Base-by-base conservation (phyloP, 2,329 filamentous ascomycete genomes). In the Fusarium decemcellulare region DNA sequence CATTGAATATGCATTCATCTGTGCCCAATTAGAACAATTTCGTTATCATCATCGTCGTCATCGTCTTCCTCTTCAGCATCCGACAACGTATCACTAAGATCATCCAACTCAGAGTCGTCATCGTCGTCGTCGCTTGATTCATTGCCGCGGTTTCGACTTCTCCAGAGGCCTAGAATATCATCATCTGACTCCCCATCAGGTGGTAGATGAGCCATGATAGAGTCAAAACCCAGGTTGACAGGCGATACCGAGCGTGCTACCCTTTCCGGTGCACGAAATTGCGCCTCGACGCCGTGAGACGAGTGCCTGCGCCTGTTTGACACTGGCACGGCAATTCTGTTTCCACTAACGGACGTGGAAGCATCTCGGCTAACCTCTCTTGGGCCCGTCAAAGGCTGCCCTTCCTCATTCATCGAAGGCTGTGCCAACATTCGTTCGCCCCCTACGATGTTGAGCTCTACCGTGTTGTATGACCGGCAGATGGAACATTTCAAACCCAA, bases 401-500 rank as follows among this genome's bases (percentile, higher is more conserved):
- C 55, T 65, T 70, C 67, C 39, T 78, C 75, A 8, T 71, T 70
- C 16, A 68, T 53, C 14, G 75, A 63, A 15, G 72, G 71, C 44
- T 76, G 76, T 7, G 74, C 72, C 74, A 69, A 18, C 68, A 59
- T 42, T 6, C 67, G 73, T 39, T 76, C 76, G 12, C 80, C 76
- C 37, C 88, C 87, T 32, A 90, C 81, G 40, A 92, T 88, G 60
- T 88, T 87, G 29, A 92, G 79, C 73, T 92, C 88, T 15, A 87
- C 88, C 0, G 91, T 93, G 74, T 93, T 93, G 74, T 92, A 93
- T 4, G 90, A 92, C 43, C 85, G 83, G 75, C 91, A 93, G 37
- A 91, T 88, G 14, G 86, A 90, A 77, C 96, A 99, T 80, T 97
- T 97, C 47, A 97, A 84, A 0, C 96, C 96, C 6, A 98, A 84